phyloP scores from a whole-genome alignment of 768 basidiomycete genomes.

The Polyporus arcularius region DNA sequence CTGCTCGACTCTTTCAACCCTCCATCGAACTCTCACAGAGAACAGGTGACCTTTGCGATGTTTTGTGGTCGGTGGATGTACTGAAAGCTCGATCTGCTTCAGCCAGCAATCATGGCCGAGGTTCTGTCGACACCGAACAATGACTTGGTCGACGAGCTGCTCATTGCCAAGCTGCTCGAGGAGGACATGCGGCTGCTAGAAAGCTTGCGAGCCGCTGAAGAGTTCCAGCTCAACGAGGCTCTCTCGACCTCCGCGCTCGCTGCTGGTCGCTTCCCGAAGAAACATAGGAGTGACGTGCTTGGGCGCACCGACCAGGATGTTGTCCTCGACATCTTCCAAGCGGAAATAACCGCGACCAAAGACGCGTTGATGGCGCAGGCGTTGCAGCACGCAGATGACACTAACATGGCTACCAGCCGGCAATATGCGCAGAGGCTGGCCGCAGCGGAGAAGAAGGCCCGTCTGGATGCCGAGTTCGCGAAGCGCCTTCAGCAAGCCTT shows the following conservation, averaged over 20 bases:
- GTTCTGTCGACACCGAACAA: constrained; percentile 6
- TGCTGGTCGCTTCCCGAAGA: constrained; percentile 27
- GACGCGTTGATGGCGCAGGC: constrained; percentile 37
- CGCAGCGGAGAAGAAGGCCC: constrained; percentile 37
- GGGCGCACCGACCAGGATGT: constrained; percentile 27
- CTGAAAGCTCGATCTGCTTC: too few relatives aligned
- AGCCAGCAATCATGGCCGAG: constrained; percentile 1
- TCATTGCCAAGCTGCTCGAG: constrained; percentile 37
- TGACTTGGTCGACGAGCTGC: constrained; percentile 33
- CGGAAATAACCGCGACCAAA: constrained; percentile 31
- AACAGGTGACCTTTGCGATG: too few relatives aligned
- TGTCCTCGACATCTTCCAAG: constrained; percentile 31
- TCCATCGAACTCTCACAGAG: too few relatives aligned
- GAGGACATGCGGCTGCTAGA: constrained; percentile 31
- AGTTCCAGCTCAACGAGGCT: constrained; percentile 34
- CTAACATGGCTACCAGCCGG: constrained; percentile 26
- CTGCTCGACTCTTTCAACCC: too few relatives aligned
- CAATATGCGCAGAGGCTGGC: constrained; percentile 41
- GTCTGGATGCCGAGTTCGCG: constrained; percentile 40
- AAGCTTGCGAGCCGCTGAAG: constrained; percentile 33
- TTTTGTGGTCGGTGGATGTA: too few relatives aligned
- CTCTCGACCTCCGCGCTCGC: constrained; percentile 30
- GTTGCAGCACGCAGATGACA: constrained; percentile 32
- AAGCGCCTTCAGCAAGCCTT: constrained; percentile 34
- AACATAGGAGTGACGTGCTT: neutral